A percentile compares a stretch with the other conserved stretches of the same genome.
Evolutionary conservation across 2,329 filamentous ascomycete species (phyloP).

Genomic region (Clarireedia monteithiana): DNA sequence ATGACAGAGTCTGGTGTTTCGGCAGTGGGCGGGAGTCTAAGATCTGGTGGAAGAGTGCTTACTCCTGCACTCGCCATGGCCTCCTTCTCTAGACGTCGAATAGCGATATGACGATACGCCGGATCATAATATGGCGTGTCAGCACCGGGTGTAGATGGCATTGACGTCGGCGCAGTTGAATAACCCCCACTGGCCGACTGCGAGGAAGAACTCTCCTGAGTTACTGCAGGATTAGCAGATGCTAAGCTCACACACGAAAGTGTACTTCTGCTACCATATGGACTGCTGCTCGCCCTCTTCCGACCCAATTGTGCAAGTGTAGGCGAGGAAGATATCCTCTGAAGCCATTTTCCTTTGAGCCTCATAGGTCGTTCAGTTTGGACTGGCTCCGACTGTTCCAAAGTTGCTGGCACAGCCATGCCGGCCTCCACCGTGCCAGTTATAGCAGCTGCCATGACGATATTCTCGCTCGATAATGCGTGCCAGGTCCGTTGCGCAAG

Average conservation of each 20-base stretch:
- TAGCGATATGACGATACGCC: slow-evolving; percentile 15
- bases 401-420: background rate
- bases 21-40: slow-evolving; percentile 17
- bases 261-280: slow-evolving; percentile 24
- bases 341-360: slow-evolving; percentile 26
- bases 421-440: background rate
- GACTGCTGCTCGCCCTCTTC: slow-evolving; percentile 25
- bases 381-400: background rate
- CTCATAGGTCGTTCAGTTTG: slow-evolving; percentile 15
- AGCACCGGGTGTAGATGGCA: slow-evolving; percentile 21
- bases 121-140: slow-evolving; percentile 22
- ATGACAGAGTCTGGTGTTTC: slow-evolving; percentile 17
- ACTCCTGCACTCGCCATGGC: slow-evolving; percentile 16
- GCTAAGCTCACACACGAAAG: slow-evolving; percentile 28
- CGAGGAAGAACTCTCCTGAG: slow-evolving; percentile 21
- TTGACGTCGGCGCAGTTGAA: slow-evolving; percentile 24
- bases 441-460: background rate
- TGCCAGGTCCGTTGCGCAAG: background rate
- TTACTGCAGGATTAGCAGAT: slow-evolving; percentile 20
- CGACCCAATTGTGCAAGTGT: slow-evolving; percentile 26
- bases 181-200: slow-evolving; percentile 19
- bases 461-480: background rate
- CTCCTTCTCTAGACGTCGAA: slow-evolving; percentile 18
- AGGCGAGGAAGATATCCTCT: slow-evolving; percentile 30
- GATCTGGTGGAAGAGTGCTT: slow-evolving; percentile 18